These are phyloP conservation scores for Phlyctochytrium planicorne DNA, from an alignment of 192 early-diverging fungal genomes.

Conservation along the genomic window DNA sequence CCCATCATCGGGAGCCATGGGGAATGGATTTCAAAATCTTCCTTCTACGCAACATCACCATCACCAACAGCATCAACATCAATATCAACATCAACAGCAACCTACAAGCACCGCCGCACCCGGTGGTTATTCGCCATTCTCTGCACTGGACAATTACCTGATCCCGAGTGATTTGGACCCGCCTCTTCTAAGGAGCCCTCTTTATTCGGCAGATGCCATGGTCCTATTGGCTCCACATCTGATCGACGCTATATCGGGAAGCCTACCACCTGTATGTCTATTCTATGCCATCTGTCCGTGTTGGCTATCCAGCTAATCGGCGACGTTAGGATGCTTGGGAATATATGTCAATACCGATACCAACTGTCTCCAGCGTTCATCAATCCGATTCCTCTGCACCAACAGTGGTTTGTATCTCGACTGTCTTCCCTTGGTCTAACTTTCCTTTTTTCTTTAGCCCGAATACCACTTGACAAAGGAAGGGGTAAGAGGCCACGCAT, in stretches of 20 bases:
- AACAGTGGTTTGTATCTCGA: too few relatives aligned
- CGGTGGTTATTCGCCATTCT: too few relatives aligned
- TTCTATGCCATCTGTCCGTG: background rate
- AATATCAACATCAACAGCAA: too few relatives aligned
- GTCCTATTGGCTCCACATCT: constrained; percentile 41
- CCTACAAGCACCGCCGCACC: too few relatives aligned
- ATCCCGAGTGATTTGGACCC: constrained; percentile 13
- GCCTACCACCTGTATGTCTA: constrained; percentile 27
- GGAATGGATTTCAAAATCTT: too few relatives aligned
- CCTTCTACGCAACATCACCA: too few relatives aligned
- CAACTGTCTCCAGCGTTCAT: background rate
- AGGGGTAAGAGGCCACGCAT: constrained; percentile 34
- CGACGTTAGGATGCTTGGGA: constrained; percentile 41
- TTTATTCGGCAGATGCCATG: constrained; percentile 44
- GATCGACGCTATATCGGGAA: constrained; percentile 47
- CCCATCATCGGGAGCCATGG: too few relatives aligned
- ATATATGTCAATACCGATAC: constrained; percentile 23
- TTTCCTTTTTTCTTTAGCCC: background rate
- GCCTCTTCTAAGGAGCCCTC: constrained; percentile 35
- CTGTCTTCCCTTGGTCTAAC: too few relatives aligned
- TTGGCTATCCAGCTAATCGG: background rate
- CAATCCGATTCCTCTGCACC: background rate
- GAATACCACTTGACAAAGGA: constrained; percentile 8
- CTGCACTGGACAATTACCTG: too few relatives aligned
- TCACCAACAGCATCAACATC: too few relatives aligned